Evolutionary conservation across 2,329 filamentous ascomycete genomes (phyloP), one percentile per base, ranked within the genome.

Genomic region (Fusarium agapanthi): DNA sequence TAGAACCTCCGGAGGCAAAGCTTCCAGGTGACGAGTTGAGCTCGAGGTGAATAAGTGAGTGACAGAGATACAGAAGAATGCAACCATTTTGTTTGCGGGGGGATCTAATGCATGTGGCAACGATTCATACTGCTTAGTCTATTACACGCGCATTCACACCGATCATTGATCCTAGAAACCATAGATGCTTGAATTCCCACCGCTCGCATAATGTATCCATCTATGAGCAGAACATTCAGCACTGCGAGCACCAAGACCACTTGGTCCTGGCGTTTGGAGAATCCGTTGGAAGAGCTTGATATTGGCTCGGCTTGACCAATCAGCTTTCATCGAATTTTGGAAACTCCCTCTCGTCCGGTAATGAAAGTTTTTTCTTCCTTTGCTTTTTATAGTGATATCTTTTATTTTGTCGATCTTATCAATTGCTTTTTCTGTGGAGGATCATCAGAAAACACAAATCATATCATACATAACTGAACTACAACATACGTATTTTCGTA

Each of bases 111-210:
- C 45, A 67, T 68, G 70, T 65, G 67, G 63, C 51, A 67, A 67
- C 44, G 56, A 72, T 65, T 57, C 53, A 65, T 69, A 61, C 45
- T 61, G 62, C 40, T 61, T 67, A 69, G 65, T 69, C 70, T 30
- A 65, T 69, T 70, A 69, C 69, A 62, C 67, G 45, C 57, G 62
- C 53, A 71, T 68, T 62, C 61, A 68, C 65, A 68, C 65, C 65
- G 65, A 68, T 68, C 64, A 68, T 68, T 68, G 65, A 68, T 68
- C 30, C 56, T 68, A 53, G 56, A 67, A 55, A 50, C 60, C 20
- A 44, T 50, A 62, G 35, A 48, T 67, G 44, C 37, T 67, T 59
- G 37, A 67, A 41, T 55, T 68, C 47, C 55, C 65, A 62, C 64
- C 57, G 48, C 64, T 67, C 47, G 64, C 65, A 66, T 70, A 41